Conservation (phyloP, 306 rosid genomes). For the Inga laurina region DNA sequence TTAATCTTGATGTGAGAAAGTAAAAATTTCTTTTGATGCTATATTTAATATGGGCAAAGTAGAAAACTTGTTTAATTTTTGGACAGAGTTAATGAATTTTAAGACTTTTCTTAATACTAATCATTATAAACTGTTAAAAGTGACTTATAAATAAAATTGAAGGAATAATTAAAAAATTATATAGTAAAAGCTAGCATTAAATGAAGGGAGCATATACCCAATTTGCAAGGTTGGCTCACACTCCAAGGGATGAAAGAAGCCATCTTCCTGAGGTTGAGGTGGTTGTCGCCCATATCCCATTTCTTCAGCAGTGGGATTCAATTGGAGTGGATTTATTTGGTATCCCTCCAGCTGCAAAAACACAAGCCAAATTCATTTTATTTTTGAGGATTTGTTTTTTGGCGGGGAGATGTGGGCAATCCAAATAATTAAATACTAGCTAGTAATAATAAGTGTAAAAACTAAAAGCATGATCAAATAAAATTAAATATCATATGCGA, state of each 20-base stretch:
- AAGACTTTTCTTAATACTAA: background rate
- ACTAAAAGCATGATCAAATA: background rate
- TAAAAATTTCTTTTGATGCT: background rate
- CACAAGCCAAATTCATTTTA: slow-evolving; percentile 17
- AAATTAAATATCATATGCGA: background rate
- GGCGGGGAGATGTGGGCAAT: background rate
- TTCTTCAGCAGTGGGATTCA: slow-evolving; percentile 67
- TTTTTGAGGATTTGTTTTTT: background rate
- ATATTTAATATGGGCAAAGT: background rate
- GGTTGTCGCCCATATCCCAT: slow-evolving; percentile 73
- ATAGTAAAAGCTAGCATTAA: background rate
- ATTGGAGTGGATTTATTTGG: slow-evolving; percentile 68
- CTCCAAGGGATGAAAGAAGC: slow-evolving; percentile 74
- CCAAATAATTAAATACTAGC: background rate
- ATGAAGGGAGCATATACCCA: slow-evolving; percentile 62
- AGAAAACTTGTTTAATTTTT: background rate
- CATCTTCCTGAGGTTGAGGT: slow-evolving; percentile 62
- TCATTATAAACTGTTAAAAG: background rate
- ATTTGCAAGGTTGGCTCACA: slow-evolving; percentile 92
- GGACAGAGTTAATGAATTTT: background rate
- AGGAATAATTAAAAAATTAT: background rate
- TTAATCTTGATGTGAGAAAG: background rate
- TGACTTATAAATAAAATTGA: background rate
- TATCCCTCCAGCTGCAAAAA: slow-evolving; percentile 83
- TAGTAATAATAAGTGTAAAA: background rate